These are phyloP conservation scores for Theileria parva DNA, from an alignment of 169 alveolate genomes.

Conservation along the genomic window DNA sequence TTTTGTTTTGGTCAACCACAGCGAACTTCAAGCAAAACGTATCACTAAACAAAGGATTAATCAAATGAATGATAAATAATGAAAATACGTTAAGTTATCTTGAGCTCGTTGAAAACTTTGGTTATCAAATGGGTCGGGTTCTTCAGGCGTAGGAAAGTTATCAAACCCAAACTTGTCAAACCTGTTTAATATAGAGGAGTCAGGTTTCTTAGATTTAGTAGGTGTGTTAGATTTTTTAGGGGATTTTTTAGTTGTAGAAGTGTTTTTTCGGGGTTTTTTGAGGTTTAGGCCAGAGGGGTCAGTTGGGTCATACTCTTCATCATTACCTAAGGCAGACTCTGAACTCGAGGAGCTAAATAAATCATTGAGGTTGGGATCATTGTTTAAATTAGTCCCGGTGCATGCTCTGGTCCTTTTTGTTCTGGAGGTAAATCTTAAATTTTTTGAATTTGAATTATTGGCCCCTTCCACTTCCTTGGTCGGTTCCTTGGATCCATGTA, in stretches of 20 bases:
- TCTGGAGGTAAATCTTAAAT: not conserved
- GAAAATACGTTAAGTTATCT: not conserved
- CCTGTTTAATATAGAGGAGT: not conserved
- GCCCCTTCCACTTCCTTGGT: not conserved
- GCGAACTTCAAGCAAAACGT: constrained; percentile 51
- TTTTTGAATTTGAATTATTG: not conserved
- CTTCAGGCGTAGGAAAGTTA: not conserved
- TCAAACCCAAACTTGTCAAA: constrained; percentile 13
- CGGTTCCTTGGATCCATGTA: not conserved
- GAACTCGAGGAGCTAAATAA: not conserved
- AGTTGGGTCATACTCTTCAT: constrained; percentile 10
- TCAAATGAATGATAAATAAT: too few relatives aligned
- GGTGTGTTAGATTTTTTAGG: not conserved
- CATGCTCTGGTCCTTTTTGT: not conserved
- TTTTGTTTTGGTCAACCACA: constrained; percentile 42
- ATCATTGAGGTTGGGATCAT: not conserved
- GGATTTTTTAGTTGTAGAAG: not conserved
- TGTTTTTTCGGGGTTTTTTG: not conserved
- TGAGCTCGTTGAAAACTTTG: not conserved
- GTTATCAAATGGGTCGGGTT: not conserved
- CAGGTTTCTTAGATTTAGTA: not conserved
- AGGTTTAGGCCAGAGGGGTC: not conserved
- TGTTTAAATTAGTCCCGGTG: not conserved
- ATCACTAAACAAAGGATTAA: not conserved
- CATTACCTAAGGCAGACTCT: constrained; percentile 5